Evolutionary conservation across 2,329 filamentous ascomycete genomes (phyloP).

Genomic region (Hypoxylon sp.): DNA sequence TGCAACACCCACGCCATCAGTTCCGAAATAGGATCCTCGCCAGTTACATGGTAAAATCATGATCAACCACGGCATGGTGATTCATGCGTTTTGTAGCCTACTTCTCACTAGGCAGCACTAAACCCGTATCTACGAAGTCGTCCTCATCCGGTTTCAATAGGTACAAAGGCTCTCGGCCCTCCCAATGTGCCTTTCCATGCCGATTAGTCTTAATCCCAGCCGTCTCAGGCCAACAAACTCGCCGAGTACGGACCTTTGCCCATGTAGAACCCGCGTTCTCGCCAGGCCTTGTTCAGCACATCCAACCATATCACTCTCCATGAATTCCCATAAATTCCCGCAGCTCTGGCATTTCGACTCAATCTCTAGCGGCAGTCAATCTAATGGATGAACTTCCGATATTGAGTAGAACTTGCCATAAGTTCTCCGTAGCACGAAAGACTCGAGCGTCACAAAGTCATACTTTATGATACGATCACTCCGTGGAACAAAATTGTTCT

Average conservation of each 20-base stretch:
- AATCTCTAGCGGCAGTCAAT: background rate
- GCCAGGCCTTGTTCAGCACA: background rate
- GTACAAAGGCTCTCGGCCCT: background rate
- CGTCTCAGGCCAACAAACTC: background rate
- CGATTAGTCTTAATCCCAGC: background rate
- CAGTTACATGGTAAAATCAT: background rate
- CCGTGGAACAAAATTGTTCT: background rate
- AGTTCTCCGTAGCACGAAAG: background rate
- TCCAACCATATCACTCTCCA: background rate
- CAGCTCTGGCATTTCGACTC: background rate
- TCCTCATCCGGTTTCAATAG: background rate
- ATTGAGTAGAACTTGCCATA: background rate
- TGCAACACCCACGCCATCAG: conserved; percentile 48
- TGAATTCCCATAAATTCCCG: background rate
- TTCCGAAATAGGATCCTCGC: conserved; percentile 39
- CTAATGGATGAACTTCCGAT: background rate
- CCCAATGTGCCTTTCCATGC: background rate
- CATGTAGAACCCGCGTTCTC: background rate
- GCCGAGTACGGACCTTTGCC: background rate
- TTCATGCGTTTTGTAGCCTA: background rate
- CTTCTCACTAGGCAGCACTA: background rate
- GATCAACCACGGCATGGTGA: background rate
- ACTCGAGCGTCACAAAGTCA: background rate
- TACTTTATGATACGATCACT: background rate
- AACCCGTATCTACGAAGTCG: background rate